phyloP scores from a whole-genome alignment of 139 green algal species.

The Medakamo hakoo region DNA sequence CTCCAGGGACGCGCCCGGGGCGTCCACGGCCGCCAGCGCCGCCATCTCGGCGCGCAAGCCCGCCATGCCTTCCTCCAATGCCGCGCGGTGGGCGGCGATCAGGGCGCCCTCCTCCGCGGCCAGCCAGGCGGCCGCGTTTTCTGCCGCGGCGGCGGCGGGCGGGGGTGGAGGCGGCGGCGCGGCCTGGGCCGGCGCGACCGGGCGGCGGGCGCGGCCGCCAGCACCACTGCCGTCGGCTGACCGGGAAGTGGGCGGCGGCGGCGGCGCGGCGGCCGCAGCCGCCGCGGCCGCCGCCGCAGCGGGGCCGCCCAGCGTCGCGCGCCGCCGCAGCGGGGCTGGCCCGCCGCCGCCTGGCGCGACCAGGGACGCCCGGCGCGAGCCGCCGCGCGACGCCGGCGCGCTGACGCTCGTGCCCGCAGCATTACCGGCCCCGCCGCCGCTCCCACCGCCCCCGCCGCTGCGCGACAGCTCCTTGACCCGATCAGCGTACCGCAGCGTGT shows the following conservation, averaged over 20 bases:
- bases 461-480: slow-evolving; percentile 65
- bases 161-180: neutral
- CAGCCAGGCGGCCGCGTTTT: slow-evolving; percentile 55
- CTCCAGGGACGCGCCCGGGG: slow-evolving; percentile 7
- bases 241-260: neutral
- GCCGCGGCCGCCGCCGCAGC: too few relatives aligned
- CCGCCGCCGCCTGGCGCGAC: neutral
- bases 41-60: slow-evolving; percentile 58
- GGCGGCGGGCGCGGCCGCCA: neutral
- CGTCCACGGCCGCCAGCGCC: slow-evolving; percentile 32
- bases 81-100: slow-evolving; percentile 61
- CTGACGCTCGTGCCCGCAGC: neutral
- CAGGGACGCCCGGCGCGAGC: neutral
- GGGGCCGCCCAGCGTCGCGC: too few relatives aligned
- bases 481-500: slow-evolving; percentile 95
- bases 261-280: neutral
- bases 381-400: too few relatives aligned
- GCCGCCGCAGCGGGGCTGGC: too few relatives aligned
- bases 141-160: neutral
- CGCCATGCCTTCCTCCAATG: slow-evolving; percentile 83
- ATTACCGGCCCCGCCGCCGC: neutral
- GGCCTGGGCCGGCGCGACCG: neutral
- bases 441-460: neutral
- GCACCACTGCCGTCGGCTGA: neutral
- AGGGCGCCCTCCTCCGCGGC: slow-evolving; percentile 78